phyloP scores from a whole-genome alignment of 768 basidiomycete species.

The Amanita inopinata region DNA sequence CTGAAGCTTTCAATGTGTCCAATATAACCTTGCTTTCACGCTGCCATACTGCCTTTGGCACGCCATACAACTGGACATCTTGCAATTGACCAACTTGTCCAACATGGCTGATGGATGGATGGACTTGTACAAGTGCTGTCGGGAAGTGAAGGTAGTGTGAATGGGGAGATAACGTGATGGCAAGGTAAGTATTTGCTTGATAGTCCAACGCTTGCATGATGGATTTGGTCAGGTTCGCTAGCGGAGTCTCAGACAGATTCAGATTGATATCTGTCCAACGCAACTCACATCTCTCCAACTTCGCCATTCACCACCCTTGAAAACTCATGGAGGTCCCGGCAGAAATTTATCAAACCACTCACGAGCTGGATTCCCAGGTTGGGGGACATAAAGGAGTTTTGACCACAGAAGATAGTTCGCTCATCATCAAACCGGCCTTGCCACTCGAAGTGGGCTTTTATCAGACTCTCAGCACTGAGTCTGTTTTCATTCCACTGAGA shows the following conservation, averaged over 20 bases:
- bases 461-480: constrained; percentile 35
- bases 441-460: constrained; percentile 67
- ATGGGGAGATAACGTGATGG: constrained; percentile 28
- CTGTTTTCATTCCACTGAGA: constrained; percentile 32
- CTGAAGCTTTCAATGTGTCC: neutral
- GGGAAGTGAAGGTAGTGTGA: constrained; percentile 25
- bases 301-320: neutral
- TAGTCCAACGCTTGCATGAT: constrained; percentile 25
- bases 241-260: neutral
- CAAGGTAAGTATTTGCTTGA: constrained; percentile 31
- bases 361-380: constrained; percentile 51
- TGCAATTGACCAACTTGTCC: constrained; percentile 32
- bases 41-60: constrained; percentile 30
- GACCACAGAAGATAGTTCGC: constrained; percentile 58
- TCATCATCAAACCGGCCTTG: constrained; percentile 74
- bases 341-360: constrained; percentile 8
- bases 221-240: neutral
- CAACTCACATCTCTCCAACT: constrained; percentile 1
- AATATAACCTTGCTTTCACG: constrained; percentile 7
- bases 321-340: constrained; percentile 8
- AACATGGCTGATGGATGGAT: constrained; percentile 26
- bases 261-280: neutral
- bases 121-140: constrained; percentile 19
- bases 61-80: constrained; percentile 36
- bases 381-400: constrained; percentile 76